phyloP scores from a whole-genome alignment of 331 rosid genomes.

The Rosa hybrid region DNA sequence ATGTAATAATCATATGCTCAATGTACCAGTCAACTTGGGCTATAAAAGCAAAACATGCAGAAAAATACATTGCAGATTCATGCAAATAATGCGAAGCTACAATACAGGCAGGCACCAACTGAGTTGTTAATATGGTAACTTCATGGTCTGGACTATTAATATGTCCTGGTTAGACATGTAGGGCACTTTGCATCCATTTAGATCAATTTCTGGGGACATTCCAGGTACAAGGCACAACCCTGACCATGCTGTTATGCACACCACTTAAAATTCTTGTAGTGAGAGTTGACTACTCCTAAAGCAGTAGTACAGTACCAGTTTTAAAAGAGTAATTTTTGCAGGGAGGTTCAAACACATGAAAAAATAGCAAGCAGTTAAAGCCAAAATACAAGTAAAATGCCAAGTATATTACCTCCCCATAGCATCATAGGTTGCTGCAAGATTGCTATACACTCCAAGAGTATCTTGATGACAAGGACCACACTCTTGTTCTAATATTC shows the following conservation, averaged over 20 bases:
- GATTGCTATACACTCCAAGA: conserved; percentile 95
- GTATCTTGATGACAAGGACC: conserved; percentile 98
- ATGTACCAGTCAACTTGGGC: not conserved
- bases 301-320: not conserved
- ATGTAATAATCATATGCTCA: not conserved
- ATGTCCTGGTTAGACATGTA: not conserved
- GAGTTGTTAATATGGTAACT: conserved; percentile 3
- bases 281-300: not conserved
- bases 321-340: not conserved
- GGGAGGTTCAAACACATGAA: not conserved
- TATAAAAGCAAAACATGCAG: not conserved
- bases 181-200: conserved; percentile 8
- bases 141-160: not conserved
- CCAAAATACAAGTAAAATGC: conserved; percentile 14
- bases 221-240: conserved; percentile 9
- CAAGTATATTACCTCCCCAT: conserved; percentile 82
- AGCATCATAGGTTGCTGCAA: conserved; percentile 99
- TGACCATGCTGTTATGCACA: not conserved
- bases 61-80: not conserved
- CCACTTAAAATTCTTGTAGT: not conserved
- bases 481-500: conserved; percentile 88
- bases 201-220: not conserved
- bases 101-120: not conserved
- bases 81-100: not conserved
- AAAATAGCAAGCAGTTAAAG: not conserved